Conservation (phyloP, 2,329 filamentous ascomycete genomes). For the Dactylellina sp. region DNA sequence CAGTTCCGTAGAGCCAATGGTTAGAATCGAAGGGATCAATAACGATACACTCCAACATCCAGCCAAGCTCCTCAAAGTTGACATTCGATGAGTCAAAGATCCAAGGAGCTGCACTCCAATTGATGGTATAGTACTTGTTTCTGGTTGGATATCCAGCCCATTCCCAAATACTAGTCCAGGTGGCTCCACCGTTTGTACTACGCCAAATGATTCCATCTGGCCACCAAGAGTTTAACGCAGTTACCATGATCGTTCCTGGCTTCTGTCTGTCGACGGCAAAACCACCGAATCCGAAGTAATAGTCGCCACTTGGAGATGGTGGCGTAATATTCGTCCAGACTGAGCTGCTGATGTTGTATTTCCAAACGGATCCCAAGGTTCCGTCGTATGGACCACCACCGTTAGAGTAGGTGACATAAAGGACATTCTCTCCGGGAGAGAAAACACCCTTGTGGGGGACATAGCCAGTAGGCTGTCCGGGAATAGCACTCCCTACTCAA, state of each 20-base stretch:
- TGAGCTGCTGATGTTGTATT: constrained; percentile 68
- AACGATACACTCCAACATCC: constrained; percentile 72
- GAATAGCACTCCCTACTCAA: constrained; percentile 64
- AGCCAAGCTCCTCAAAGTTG: constrained; percentile 69
- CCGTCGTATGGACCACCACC: constrained; percentile 72
- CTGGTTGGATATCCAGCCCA: constrained; percentile 67
- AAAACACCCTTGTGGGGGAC: constrained; percentile 70
- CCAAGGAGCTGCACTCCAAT: constrained; percentile 69
- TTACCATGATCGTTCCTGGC: constrained; percentile 71
- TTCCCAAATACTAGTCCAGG: constrained; percentile 70
- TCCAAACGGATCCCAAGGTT: constrained; percentile 68
- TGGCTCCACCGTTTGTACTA: constrained; percentile 69
- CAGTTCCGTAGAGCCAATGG: constrained; percentile 73
- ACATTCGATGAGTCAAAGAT: constrained; percentile 67
- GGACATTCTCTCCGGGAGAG: constrained; percentile 67
- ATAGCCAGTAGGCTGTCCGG: constrained; percentile 67
- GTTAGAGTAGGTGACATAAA: constrained; percentile 71
- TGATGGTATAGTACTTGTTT: constrained; percentile 67
- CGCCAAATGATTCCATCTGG: constrained; percentile 71
- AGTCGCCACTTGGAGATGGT: constrained; percentile 61
- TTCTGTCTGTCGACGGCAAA: constrained; percentile 69
- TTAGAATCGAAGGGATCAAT: constrained; percentile 72
- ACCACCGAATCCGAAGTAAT: constrained; percentile 69
- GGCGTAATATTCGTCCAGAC: constrained; percentile 72
- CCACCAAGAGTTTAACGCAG: constrained; percentile 71